Evolutionary conservation across 2,329 filamentous ascomycete genomes (phyloP), one percentile per base, ranked within the genome.

Genomic region (Hortaea werneckii): DNA sequence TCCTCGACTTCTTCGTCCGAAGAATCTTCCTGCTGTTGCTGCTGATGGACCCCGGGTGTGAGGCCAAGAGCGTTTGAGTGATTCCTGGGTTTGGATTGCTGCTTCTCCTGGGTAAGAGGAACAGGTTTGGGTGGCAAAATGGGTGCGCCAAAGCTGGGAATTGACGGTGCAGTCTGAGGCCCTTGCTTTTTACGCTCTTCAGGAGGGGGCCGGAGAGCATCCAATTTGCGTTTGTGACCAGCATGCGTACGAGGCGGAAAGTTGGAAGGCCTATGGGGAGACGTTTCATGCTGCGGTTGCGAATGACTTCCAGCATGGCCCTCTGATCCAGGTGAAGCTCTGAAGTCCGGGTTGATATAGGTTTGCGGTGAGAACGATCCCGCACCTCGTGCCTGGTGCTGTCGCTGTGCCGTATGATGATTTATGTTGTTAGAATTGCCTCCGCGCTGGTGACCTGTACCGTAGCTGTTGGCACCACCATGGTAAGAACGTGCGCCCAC

Each of bases 1-100:
- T 83, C 81, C 46, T 84, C 82, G 4, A 79, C 78, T 13, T 63
- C 58, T 27, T 60, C 58, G 4, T 59, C 58, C 3, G 60, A 58
- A 10, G 50, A 56, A 5, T 46, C 41, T 39, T 59, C 55, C 6
- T 45, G 35, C n/a, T 44, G 47, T 10, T 52, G 42, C 9, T 40
- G 43, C 26, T 42, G 43, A 20, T 20, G 20, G 20, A 2, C 20
- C 11, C 46, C 44, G 8, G 83, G 81, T 6, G 81, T 85, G 41
- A 89, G 70, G 30, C 85, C 85, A 26, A 88, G 73, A 1, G 80
- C 81, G 54, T 85, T 85, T 35, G 52, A 53, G 10, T 46, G 45
- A 29, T 37, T 44, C 26, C 38, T 39, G 28, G 35, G 26, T 10
- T 37, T 30, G 39, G 26, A 5, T 32, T 26, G 10, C 10, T 10